These are phyloP conservation scores for Kwoniella mangroviensis DNA, from an alignment of 768 basidiomycete species.

Conservation along the genomic window DNA sequence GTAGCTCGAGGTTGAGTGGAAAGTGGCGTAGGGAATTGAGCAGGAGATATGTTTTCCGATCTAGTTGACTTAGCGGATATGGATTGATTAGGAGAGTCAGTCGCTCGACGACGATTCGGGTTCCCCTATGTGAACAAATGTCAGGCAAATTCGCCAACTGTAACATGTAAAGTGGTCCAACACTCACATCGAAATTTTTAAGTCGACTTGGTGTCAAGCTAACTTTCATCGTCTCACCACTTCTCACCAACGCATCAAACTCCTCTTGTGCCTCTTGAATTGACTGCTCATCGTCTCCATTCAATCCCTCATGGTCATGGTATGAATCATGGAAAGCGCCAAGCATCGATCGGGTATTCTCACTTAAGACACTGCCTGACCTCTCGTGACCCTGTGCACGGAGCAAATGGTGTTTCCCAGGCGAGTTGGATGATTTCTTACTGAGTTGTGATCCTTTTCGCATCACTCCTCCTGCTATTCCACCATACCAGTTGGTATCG, in stretches of 20 bases:
- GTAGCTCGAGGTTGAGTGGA: background rate
- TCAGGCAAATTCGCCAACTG: background rate
- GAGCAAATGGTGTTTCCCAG: slow-evolving; percentile 2
- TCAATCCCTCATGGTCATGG: slow-evolving; percentile 22
- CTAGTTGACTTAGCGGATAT: slow-evolving; percentile 6
- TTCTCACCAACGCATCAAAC: slow-evolving; percentile 91
- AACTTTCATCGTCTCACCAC: slow-evolving; percentile 89
- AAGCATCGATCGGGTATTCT: slow-evolving; percentile 38
- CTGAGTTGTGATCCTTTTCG: slow-evolving; percentile 21
- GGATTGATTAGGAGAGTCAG: slow-evolving; percentile 12
- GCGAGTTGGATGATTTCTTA: slow-evolving; percentile 11
- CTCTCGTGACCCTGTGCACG: slow-evolving; percentile 34
- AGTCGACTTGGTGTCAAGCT: slow-evolving; percentile 93
- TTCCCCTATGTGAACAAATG: slow-evolving; percentile 1
- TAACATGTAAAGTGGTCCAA: background rate
- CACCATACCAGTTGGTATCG: slow-evolving; percentile 21
- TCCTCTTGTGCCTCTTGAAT: slow-evolving; percentile 63
- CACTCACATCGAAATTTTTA: slow-evolving; percentile 85
- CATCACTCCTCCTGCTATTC: slow-evolving; percentile 17
- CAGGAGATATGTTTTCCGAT: slow-evolving; percentile 2
- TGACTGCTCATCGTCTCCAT: slow-evolving; percentile 23
- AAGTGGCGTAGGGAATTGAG: slow-evolving; percentile 6
- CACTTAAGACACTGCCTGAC: slow-evolving; percentile 36
- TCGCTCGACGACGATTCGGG: slow-evolving; percentile 5
- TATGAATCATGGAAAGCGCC: slow-evolving; percentile 41